Evolutionary conservation across 306 rosid species (phyloP), one percentile per base, ranked within the genome.

Genomic region (Lathyrus sativus): DNA sequence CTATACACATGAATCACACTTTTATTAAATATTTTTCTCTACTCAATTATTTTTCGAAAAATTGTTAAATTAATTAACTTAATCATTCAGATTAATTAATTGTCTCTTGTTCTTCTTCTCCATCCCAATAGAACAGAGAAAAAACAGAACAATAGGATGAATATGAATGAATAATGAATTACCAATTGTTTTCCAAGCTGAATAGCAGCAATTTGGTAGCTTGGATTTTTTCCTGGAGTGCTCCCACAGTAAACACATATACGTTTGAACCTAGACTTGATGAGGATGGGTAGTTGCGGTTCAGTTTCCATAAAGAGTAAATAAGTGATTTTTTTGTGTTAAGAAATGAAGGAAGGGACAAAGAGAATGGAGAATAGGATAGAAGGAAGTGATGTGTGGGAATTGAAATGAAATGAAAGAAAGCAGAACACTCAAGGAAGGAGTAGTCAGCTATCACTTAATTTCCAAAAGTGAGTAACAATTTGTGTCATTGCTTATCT

Each of bases 211-310:
- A 82, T 79, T 73, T 84, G 91, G 77, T 86, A 93, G 65, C 84
- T 85, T 5, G 97, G 98, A 61, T 59, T 93, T 73, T 84, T 93
- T 9, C 98, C 98, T 5, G 90, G 77, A 61, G 91, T 88, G 77
- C 98, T 93, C 1, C 98, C 97, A 19, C 98, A 93, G 82, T 86
- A 93, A 19, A 93, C 98, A 65, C 98, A 93, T 71, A 90, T 74
- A 51, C 98, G 86, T 39, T 63, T 85, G 79, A 93, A 93, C 75
- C 86, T 83, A 13, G 97, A 83, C 19, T 79, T 78, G 74, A 62
- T 37, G 2, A 10, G 26, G 0, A 24, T 46, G 11, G 62, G 11
- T 15, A 69, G 33, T 68, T 77, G 78, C 44, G 68, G 73, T 17
- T 79, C 76, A 65, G 63, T 69, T 74, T 88, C 93, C 91, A 80